A percentile compares a stretch with the other conserved stretches of the same genome.
Conservation (phyloP, 1,284 basidiomycete species). For the Trichosporon sp. region DNA sequence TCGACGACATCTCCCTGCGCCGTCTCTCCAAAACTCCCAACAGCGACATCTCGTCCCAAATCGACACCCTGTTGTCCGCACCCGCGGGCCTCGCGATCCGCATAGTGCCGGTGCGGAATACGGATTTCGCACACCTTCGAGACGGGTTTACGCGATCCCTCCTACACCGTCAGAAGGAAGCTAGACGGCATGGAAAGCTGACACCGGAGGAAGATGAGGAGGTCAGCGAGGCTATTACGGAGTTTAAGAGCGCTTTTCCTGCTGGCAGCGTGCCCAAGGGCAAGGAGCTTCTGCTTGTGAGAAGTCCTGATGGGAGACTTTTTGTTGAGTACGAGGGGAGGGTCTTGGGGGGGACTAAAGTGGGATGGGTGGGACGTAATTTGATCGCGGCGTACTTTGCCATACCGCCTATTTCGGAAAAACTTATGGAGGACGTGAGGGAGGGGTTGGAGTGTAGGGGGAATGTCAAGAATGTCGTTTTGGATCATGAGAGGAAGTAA, state of each 20-base stretch:
- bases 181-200: conserved; percentile 27
- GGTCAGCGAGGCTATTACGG: conserved; percentile 39
- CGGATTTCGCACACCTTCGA: conserved; percentile 53
- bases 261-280: conserved; percentile 50
- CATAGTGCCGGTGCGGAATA: conserved; percentile 53
- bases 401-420: conserved; percentile 41
- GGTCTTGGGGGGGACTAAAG: conserved; percentile 41
- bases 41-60: too few relatives aligned
- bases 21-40: not conserved
- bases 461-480: conserved; percentile 9
- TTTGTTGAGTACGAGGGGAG: conserved; percentile 33
- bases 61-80: conserved; percentile 6
- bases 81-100: conserved; percentile 42
- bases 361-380: conserved; percentile 45
- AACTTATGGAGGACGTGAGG: conserved; percentile 38
- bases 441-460: conserved; percentile 21
- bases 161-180: conserved; percentile 49
- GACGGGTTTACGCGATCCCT: conserved; percentile 54
- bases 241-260: conserved; percentile 51
- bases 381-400: conserved; percentile 50
- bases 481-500: not conserved
- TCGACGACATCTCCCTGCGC: conserved; percentile 38
- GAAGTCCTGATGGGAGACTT: conserved; percentile 23
- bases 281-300: conserved; percentile 46
- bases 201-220: conserved; percentile 36